Percentiles rank a stretch among this genome's conserved stretches.
These are phyloP conservation scores for Bothriochloa decipiens DNA, from an alignment of 176 grass and related monocot genomes.

Conservation along the genomic window DNA sequence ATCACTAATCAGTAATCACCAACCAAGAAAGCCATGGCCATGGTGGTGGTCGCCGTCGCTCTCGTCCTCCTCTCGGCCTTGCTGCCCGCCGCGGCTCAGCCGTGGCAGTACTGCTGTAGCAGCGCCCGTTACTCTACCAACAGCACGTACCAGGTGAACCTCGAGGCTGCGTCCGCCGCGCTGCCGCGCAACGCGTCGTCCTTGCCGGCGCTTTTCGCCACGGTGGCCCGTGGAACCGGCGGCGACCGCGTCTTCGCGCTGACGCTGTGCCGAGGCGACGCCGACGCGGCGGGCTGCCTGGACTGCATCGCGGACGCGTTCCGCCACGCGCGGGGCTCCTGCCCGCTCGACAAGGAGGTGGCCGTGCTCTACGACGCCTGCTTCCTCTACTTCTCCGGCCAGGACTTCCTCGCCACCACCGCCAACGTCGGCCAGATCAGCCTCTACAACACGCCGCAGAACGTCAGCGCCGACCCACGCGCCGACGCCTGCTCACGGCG, in stretches of 20 bases:
- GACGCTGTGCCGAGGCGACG: conserved; percentile 53
- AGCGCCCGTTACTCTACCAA: conserved; percentile 41
- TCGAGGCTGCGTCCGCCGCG: conserved; percentile 30
- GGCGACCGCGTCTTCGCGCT: conserved; percentile 38
- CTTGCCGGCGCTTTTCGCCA: conserved; percentile 38
- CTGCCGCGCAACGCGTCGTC: conserved; percentile 37
- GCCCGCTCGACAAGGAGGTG: conserved; percentile 32
- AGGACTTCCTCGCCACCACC: conserved; percentile 26
- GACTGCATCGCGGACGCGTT: conserved; percentile 40
- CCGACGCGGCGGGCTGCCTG: conserved; percentile 33
- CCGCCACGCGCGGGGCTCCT: not conserved
- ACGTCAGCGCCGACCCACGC: not conserved
- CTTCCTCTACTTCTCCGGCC: conserved; percentile 44
- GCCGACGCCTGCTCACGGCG: not conserved
- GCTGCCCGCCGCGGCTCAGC: not conserved
- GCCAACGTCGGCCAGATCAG: conserved; percentile 13
- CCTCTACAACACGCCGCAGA: conserved; percentile 27
- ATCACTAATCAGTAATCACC: not conserved
- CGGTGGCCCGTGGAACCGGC: not conserved
- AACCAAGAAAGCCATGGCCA: not conserved
- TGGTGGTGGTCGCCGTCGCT: not conserved
- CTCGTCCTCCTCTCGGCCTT: not conserved
- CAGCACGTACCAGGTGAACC: conserved; percentile 54
- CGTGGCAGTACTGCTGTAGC: conserved; percentile 38
- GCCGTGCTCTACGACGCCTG: conserved; percentile 42